Conservation (phyloP, 495 filamentous ascomycete species). For the Bacidia rubella region DNA sequence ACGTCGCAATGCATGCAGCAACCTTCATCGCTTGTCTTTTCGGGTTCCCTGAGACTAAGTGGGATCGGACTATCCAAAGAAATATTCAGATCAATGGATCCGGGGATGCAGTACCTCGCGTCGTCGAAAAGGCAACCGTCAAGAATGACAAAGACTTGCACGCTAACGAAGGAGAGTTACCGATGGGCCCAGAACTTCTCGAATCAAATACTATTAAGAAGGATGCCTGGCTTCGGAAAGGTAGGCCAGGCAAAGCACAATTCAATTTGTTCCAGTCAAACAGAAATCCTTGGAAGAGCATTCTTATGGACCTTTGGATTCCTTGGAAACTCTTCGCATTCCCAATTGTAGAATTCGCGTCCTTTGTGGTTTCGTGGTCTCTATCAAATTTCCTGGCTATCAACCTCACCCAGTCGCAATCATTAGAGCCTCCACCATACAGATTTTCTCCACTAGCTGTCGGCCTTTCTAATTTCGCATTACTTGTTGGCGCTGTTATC, state of each 20-base stretch:
- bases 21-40: constrained; percentile 37
- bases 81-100: constrained; percentile 9
- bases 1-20: constrained; percentile 35
- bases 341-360: constrained; percentile 48
- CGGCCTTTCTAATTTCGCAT: constrained; percentile 35
- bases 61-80: constrained; percentile 31
- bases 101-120: background rate
- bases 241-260: constrained; percentile 38
- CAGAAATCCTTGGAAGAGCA: constrained; percentile 26
- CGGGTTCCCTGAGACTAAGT: constrained; percentile 49
- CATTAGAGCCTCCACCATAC: constrained; percentile 46
- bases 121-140: constrained; percentile 2
- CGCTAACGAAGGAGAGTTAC: background rate
- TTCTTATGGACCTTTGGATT: constrained; percentile 30
- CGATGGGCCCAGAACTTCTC: constrained; percentile 3
- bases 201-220: constrained; percentile 8
- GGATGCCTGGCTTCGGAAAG: constrained; percentile 32
- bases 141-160: background rate
- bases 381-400: constrained; percentile 46
- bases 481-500: constrained; percentile 37
- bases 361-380: constrained; percentile 46
- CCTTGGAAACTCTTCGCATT: constrained; percentile 47
- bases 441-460: constrained; percentile 39
- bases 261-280: constrained; percentile 38
- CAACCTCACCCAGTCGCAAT: constrained; percentile 51